These are phyloP conservation scores for Salmacisia buchloeana DNA, from an alignment of 1,284 basidiomycete genomes.

Conservation along the genomic window DNA sequence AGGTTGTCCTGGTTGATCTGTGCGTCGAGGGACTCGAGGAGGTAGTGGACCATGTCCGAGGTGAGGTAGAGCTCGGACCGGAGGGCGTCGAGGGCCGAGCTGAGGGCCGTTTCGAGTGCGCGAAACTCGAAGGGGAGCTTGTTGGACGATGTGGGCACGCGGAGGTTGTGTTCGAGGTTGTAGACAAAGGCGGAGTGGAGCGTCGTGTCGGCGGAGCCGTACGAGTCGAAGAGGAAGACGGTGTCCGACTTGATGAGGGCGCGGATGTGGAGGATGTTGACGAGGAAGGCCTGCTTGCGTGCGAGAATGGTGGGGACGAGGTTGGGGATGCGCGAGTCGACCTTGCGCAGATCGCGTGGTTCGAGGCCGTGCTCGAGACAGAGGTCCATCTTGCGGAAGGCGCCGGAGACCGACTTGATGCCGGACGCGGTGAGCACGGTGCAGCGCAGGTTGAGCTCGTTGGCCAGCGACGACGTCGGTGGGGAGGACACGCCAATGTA, in stretches of 20 bases:
- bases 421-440: slow-evolving; percentile 1
- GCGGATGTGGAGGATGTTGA: slow-evolving; percentile 89
- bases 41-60: slow-evolving; percentile 23
- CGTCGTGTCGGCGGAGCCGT: slow-evolving; percentile 29
- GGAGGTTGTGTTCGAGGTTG: slow-evolving; percentile 40
- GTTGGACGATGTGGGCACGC: slow-evolving; percentile 9
- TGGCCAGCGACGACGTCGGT: background rate
- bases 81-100: slow-evolving; percentile 38
- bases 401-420: slow-evolving; percentile 63
- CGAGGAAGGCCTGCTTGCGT: slow-evolving; percentile 70
- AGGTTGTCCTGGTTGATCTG: slow-evolving; percentile 45
- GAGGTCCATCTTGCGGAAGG: slow-evolving; percentile 81
- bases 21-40: slow-evolving; percentile 36
- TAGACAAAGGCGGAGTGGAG: slow-evolving; percentile 42
- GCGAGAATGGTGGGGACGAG: slow-evolving; percentile 86
- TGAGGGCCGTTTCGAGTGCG: slow-evolving; percentile 40
- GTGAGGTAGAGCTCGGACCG: slow-evolving; percentile 37
- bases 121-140: slow-evolving; percentile 43
- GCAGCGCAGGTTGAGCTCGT: slow-evolving; percentile 7
- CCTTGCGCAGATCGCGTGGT: slow-evolving; percentile 93
- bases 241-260: slow-evolving; percentile 88
- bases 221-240: slow-evolving; percentile 83
- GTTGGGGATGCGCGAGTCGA: slow-evolving; percentile 88
- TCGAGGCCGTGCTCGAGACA: slow-evolving; percentile 78
- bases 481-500: slow-evolving; percentile 5